Percentiles rank a stretch among this genome's conserved stretches.
phyloP scores from a whole-genome alignment of 805 yeast genomes.

The Cyberlindnera maritima region DNA sequence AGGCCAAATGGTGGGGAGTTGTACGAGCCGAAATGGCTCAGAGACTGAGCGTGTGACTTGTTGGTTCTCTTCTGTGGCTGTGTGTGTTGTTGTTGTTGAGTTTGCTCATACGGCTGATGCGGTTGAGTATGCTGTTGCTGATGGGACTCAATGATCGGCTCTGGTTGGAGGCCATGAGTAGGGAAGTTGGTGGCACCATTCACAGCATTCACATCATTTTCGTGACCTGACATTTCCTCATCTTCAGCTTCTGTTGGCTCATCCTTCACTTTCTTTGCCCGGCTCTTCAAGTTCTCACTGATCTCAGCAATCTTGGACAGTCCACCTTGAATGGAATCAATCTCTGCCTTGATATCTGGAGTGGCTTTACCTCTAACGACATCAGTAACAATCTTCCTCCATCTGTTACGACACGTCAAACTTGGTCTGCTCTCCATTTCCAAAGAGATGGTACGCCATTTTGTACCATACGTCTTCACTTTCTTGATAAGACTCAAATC shows the following conservation, averaged over 20 bases:
- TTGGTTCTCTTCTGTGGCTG: not conserved
- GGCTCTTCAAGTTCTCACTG: constrained; percentile 17
- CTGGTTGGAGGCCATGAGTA: too few species aligned
- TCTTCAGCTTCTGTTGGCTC: not conserved
- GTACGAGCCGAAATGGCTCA: constrained; percentile 1
- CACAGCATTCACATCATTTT: not conserved
- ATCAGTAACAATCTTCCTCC: constrained; percentile 82
- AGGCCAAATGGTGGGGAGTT: constrained; percentile 9
- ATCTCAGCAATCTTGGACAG: constrained; percentile 28
- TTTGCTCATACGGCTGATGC: not conserved
- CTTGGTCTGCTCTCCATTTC: constrained; percentile 80
- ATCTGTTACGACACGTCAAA: constrained; percentile 85
- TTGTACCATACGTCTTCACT: constrained; percentile 74
- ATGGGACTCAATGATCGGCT: too few species aligned
- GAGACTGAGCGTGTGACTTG: not conserved
- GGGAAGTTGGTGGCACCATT: too few species aligned
- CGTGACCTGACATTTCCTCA: not conserved
- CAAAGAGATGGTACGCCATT: constrained; percentile 79
- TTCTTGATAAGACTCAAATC: constrained; percentile 66
- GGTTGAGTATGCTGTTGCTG: not conserved
- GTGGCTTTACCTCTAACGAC: constrained; percentile 67
- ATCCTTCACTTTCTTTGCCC: constrained; percentile 15
- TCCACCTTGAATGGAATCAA: constrained; percentile 47
- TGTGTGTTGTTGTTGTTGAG: not conserved
- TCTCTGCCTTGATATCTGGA: constrained; percentile 53